These are phyloP conservation scores for Sicyos edulis DNA, from an alignment of 306 rosid species.

Conservation along the genomic window DNA sequence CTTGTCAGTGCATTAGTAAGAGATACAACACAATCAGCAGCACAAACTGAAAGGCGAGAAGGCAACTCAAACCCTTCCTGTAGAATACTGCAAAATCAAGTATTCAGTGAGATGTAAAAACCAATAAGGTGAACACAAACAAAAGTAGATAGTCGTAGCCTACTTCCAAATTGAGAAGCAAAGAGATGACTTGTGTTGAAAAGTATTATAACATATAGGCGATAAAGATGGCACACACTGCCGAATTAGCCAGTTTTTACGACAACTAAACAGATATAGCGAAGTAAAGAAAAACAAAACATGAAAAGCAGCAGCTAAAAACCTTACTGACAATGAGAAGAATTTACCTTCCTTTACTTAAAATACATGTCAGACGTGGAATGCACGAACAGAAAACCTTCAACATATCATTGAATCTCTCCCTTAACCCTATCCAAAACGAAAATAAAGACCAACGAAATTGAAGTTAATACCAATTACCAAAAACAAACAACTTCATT, in stretches of 20 bases:
- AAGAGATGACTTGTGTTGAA: background rate
- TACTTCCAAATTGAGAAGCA: background rate
- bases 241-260: background rate
- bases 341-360: conserved; percentile 61
- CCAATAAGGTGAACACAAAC: background rate
- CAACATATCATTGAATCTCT: conserved; percentile 53
- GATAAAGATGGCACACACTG: background rate
- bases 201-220: background rate
- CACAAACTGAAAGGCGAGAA: conserved; percentile 78
- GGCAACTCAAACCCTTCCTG: conserved; percentile 90
- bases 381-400: conserved; percentile 48
- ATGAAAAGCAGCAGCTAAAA: background rate
- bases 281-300: background rate
- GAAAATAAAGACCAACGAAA: background rate
- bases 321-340: background rate
- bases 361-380: conserved; percentile 38
- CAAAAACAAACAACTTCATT: background rate
- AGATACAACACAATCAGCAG: conserved; percentile 74
- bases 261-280: background rate
- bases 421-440: conserved; percentile 53
- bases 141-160: background rate
- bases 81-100: conserved; percentile 42
- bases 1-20: conserved; percentile 56
- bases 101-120: conserved; percentile 10
- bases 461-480: background rate